Percentiles rank a stretch among this genome's conserved stretches.
Conservation (phyloP, 1,139 yeast species). For the Sugiyamaella sp. region DNA sequence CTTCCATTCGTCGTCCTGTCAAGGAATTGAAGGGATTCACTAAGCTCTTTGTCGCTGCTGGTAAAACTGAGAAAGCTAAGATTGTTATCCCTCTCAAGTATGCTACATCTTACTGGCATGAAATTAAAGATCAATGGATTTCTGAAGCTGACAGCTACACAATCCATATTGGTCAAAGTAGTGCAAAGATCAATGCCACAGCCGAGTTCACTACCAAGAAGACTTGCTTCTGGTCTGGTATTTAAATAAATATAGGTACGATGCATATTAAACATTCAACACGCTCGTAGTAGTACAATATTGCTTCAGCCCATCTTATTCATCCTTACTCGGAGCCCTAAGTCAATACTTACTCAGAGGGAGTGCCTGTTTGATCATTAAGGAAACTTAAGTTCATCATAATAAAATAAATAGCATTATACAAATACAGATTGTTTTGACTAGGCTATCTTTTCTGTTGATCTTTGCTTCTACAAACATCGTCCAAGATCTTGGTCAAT, state of each 20-base stretch:
- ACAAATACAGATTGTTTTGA: neutral
- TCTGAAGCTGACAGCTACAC: conserved; percentile 54
- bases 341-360: too few species aligned
- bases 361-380: too few species aligned
- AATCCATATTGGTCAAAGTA: conserved; percentile 51
- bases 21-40: conserved; percentile 61
- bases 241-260: conserved; percentile 28
- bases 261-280: too few species aligned
- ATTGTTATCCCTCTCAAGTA: conserved; percentile 49
- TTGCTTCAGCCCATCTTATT: too few species aligned
- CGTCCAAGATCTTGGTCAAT: conserved; percentile 19
- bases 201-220: conserved; percentile 37
- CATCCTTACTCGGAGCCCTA: too few species aligned
- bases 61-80: conserved; percentile 46
- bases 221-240: conserved; percentile 36
- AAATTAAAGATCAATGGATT: conserved; percentile 53
- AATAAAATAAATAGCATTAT: conserved; percentile 1
- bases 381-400: too few species aligned
- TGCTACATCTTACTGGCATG: conserved; percentile 59
- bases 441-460: conserved; percentile 10
- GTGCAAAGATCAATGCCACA: conserved; percentile 38
- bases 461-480: conserved; percentile 15
- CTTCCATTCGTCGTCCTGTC: conserved; percentile 53
- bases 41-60: conserved; percentile 51
- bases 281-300: too few species aligned